Percentiles rank a stretch among this genome's conserved stretches.
phyloP scores from a whole-genome alignment of 139 green algal species.

The Auxenochlorella pyrenoidosa region DNA sequence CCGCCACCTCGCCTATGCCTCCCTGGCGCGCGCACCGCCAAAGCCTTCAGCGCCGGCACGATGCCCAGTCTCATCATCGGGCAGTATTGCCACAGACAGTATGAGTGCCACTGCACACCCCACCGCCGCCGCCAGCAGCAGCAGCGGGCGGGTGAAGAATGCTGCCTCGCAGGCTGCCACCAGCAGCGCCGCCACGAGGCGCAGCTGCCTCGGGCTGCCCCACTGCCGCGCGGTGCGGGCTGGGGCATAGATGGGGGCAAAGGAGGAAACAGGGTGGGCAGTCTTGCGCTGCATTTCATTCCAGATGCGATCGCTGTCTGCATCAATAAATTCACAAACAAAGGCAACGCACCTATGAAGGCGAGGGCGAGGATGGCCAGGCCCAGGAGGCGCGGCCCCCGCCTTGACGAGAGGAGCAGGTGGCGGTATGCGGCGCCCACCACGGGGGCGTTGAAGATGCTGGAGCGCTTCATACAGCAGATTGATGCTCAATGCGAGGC shows the following conservation, averaged over 20 bases:
- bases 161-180: background rate
- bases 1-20: background rate
- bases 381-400: background rate
- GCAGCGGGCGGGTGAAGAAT: background rate
- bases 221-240: background rate
- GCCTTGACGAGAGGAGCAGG: background rate
- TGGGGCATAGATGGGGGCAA: too few relatives aligned
- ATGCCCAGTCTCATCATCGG: constrained; percentile 33
- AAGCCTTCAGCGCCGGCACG: constrained; percentile 18
- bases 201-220: background rate
- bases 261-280: too few relatives aligned
- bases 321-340: too few relatives aligned
- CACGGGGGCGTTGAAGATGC: background rate
- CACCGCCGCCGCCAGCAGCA: background rate
- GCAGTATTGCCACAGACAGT: background rate
- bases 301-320: too few relatives aligned
- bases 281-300: too few relatives aligned
- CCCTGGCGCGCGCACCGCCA: background rate
- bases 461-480: too few relatives aligned
- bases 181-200: background rate
- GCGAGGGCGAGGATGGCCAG: background rate
- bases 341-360: background rate
- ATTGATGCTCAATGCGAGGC: too few relatives aligned
- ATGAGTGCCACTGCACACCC: background rate
- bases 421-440: background rate